Evolutionary conservation across 2,329 filamentous ascomycete species (phyloP).

Genomic region (Zalaria sp.): DNA sequence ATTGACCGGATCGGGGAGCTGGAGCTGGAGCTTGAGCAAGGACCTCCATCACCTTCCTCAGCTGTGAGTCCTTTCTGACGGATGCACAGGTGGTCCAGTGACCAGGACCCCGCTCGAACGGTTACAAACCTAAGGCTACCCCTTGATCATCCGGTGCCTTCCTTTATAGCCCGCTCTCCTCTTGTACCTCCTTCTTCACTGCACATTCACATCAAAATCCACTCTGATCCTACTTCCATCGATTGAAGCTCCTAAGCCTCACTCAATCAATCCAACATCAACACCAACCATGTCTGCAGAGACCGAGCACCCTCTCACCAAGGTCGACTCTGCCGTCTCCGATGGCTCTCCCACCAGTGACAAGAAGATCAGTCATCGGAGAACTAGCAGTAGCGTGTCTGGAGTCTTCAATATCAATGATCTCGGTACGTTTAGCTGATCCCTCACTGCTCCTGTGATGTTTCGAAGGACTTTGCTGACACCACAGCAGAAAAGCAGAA

Average conservation of each 20-base stretch:
- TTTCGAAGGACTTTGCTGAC: slow-evolving; percentile 15
- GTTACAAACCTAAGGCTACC: too few relatives aligned
- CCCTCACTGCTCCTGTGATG: not conserved
- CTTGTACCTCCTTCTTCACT: slow-evolving; percentile 2
- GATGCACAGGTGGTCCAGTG: slow-evolving; percentile 1
- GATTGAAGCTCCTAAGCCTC: slow-evolving; percentile 1
- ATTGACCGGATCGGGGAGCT: not conserved
- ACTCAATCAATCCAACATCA: slow-evolving; percentile 3
- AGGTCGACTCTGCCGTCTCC: slow-evolving; percentile 84
- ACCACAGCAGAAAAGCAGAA: slow-evolving; percentile 51
- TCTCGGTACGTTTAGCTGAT: slow-evolving; percentile 49
- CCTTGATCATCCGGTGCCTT: too few relatives aligned
- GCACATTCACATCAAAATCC: slow-evolving; percentile 4
- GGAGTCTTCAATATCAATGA: slow-evolving; percentile 76
- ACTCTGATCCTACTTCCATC: slow-evolving; percentile 1
- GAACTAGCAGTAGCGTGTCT: slow-evolving; percentile 57
- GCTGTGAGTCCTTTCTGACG: too few relatives aligned
- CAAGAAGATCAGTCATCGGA: slow-evolving; percentile 48
- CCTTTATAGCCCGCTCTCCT: not conserved
- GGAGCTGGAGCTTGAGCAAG: slow-evolving; percentile 5
- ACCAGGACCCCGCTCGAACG: slow-evolving; percentile 2
- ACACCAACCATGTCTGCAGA: slow-evolving; percentile 38
- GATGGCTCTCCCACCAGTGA: slow-evolving; percentile 58
- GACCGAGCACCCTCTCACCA: slow-evolving; percentile 48
- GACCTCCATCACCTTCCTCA: not conserved